Conservation (phyloP, 805 yeast genomes). For the Babjeviella inositovora region DNA sequence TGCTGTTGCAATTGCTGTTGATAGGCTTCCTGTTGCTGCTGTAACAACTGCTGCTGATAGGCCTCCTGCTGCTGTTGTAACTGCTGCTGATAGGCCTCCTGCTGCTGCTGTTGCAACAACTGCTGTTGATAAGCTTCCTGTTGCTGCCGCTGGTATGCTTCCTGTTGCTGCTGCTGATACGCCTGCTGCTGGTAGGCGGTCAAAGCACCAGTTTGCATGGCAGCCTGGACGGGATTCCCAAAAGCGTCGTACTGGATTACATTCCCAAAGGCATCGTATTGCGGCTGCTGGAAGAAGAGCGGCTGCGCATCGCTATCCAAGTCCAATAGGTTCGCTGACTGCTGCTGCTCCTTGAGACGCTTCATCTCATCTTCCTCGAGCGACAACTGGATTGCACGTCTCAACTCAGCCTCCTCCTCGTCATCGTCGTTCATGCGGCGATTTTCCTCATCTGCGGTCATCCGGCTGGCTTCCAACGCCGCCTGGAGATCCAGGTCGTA, state of each 20-base stretch:
- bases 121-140: conserved; percentile 5
- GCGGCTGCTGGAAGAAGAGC: conserved; percentile 19
- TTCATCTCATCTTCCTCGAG: conserved; percentile 66
- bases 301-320: conserved; percentile 25
- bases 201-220: conserved; percentile 16
- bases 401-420: conserved; percentile 43
- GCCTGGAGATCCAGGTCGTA: conserved; percentile 64
- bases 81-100: conserved; percentile 3
- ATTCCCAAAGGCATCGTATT: conserved; percentile 51
- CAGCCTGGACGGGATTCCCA: conserved; percentile 24
- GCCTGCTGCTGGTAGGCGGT: conserved; percentile 8
- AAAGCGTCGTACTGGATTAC: conserved; percentile 33
- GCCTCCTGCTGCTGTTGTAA: conserved; percentile 9
- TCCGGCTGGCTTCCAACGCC: conserved; percentile 67
- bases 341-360: conserved; percentile 22
- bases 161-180: conserved; percentile 4
- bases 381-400: conserved; percentile 54
- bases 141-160: conserved; percentile 5
- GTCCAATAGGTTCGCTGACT: conserved; percentile 33
- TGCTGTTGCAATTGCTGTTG: conserved; percentile 6
- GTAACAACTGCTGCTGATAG: conserved; percentile 1
- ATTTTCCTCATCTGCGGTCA: conserved; percentile 77
- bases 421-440: conserved; percentile 20
- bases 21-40: conserved; percentile 3
- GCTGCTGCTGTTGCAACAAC: conserved; percentile 7